These are phyloP conservation scores for Choiromyces venosus DNA, from an alignment of 495 filamentous ascomycete species.

Conservation along the genomic window DNA sequence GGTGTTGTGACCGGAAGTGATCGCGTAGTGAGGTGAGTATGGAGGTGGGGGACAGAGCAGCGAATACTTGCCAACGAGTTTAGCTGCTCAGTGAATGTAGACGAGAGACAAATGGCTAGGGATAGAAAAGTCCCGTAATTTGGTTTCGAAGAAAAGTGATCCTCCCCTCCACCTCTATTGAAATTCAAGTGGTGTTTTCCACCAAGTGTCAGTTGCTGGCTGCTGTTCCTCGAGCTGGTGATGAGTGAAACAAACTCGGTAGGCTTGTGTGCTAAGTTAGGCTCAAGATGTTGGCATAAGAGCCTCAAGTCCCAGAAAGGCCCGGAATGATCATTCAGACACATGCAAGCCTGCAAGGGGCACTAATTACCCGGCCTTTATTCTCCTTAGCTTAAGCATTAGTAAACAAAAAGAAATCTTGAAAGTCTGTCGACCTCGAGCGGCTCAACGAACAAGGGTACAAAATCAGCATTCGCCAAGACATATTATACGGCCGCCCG, in stretches of 20 bases:
- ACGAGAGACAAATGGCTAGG: background rate
- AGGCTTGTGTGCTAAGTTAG: background rate
- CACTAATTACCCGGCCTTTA: background rate
- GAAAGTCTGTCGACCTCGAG: too few relatives aligned
- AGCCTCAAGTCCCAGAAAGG: background rate
- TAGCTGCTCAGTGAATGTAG: background rate
- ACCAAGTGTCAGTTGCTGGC: background rate
- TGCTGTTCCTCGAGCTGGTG: background rate
- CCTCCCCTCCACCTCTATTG: background rate
- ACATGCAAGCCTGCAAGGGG: background rate
- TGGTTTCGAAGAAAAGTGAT: background rate
- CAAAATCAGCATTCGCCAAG: too few relatives aligned
- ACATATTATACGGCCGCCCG: too few relatives aligned
- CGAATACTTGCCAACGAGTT: background rate
- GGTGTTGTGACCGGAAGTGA: background rate
- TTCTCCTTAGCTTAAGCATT: background rate
- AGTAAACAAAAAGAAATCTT: too few relatives aligned
- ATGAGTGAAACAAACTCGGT: background rate
- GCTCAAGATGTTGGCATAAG: background rate
- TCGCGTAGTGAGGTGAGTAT: background rate
- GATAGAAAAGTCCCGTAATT: background rate
- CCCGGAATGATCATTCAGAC: background rate
- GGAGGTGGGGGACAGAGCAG: background rate
- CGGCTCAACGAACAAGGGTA: too few relatives aligned
- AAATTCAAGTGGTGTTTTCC: background rate